Evolutionary conservation across 805 yeast genomes (phyloP), one percentile per base, ranked within the genome.

Genomic region (Saccharomycopsis sp.): DNA sequence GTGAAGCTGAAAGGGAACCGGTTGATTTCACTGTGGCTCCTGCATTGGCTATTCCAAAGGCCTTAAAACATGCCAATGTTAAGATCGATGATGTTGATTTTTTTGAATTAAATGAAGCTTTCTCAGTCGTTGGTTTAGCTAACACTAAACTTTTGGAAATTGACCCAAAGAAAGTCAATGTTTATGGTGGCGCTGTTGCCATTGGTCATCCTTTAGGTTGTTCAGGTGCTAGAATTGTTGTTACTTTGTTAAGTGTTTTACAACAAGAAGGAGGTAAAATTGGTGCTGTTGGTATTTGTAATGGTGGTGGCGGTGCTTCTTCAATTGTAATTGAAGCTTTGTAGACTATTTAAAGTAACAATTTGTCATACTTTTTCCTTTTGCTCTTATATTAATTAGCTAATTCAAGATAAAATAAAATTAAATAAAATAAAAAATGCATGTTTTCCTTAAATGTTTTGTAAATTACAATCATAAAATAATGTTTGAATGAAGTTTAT

Each of bases 281-380:
- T 52, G 99, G 99, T 61, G 86, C 77, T 51, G 96, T 96, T 54
- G 96, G 86, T 61, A 80, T 92, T 58, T 92, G 98, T 73, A 92
- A 92, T 63, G 98, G 99, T 69, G 99, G 99, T 56, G 99, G 99
- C 60, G 99, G 98, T 60, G 97, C 96, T 37, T 81, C 95, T 42
- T 79, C 97, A 20, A 69, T 92, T 54, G 85, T 92, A 47, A 74
- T 92, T 54, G 95, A 88, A 68, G 76, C 69, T 54, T 55, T 42
- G 21, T 44, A 39, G 26, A 12, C n/a, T 31, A 6, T 31, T 18
- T n/a, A 31, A 18, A n/a, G n/a, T n/a, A n/a, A n/a, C n/a, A n/a
- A n/a, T 31, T 19, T 31, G 8, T 28, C n/a, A 9, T 28, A 9
- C n/a, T 28, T 28, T 10, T 14, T 28, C 31, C 8, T 28, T 28